A percentile compares a stretch with the other conserved stretches of the same genome.
phyloP scores from a whole-genome alignment of 2,329 filamentous ascomycete species.

The Dactylellina haptotyla region DNA sequence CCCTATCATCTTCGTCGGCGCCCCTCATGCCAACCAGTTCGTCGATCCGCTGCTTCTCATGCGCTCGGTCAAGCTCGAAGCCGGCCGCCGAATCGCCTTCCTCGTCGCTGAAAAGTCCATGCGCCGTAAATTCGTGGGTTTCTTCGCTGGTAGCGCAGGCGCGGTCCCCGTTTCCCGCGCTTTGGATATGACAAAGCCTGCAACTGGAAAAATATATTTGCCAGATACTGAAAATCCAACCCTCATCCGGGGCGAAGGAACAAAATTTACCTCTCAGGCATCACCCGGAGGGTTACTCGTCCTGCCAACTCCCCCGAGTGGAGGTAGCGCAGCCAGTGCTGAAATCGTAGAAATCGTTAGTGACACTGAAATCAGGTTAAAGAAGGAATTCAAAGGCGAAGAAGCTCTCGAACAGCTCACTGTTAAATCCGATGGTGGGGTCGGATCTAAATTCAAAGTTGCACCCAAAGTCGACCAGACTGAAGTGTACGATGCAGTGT shows the following conservation, averaged over 20 bases:
- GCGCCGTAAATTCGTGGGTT: slow-evolving; percentile 86
- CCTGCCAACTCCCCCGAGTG: slow-evolving; percentile 72
- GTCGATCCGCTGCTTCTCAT: slow-evolving; percentile 95
- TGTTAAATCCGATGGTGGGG: slow-evolving; percentile 75
- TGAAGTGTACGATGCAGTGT: slow-evolving; percentile 91
- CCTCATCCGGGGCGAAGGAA: slow-evolving; percentile 80
- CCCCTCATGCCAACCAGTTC: slow-evolving; percentile 98
- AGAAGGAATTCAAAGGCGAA: slow-evolving; percentile 84
- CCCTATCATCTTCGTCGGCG: slow-evolving; percentile 93
- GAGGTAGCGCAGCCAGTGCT: slow-evolving; percentile 77
- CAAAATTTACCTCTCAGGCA: slow-evolving; percentile 80
- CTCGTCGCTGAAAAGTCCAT: slow-evolving; percentile 97
- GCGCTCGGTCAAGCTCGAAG: slow-evolving; percentile 86
- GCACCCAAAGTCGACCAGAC: slow-evolving; percentile 95
- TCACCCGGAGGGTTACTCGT: slow-evolving; percentile 85
- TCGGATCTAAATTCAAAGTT: slow-evolving; percentile 84
- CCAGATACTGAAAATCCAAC: slow-evolving; percentile 88
- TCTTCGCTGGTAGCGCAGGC: slow-evolving; percentile 83
- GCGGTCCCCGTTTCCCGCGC: slow-evolving; percentile 93
- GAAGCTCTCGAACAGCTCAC: slow-evolving; percentile 83
- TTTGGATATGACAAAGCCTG: slow-evolving; percentile 85
- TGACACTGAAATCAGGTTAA: slow-evolving; percentile 82
- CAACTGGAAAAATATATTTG: slow-evolving; percentile 82
- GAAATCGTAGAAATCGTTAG: slow-evolving; percentile 85
- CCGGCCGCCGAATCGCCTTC: slow-evolving; percentile 87